These are phyloP conservation scores for Musa itinerans DNA, from an alignment of 176 grass and related monocot species.

Conservation along the genomic window DNA sequence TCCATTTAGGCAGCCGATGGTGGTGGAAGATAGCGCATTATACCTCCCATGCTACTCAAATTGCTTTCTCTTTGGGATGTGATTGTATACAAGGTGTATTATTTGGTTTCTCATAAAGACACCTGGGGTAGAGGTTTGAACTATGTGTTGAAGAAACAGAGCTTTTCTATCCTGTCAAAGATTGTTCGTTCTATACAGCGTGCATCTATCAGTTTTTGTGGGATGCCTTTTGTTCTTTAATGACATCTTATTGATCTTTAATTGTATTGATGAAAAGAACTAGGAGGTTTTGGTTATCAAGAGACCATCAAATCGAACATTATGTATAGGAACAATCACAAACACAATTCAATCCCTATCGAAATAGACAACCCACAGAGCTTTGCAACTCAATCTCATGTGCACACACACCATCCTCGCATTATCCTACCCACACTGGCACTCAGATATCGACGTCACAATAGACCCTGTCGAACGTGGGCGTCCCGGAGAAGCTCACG, in stretches of 20 bases:
- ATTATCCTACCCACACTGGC: background rate
- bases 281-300: too few species aligned
- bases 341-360: background rate
- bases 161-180: too few species aligned
- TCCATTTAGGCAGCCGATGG: conserved; percentile 89
- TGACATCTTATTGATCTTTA: too few species aligned
- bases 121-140: too few species aligned
- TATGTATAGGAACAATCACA: background rate
- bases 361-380: background rate
- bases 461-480: conserved; percentile 46
- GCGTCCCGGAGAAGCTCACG: conserved; percentile 29
- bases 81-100: background rate
- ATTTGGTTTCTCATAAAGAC: background rate
- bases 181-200: too few species aligned
- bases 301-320: too few species aligned
- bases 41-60: conserved; percentile 88
- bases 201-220: too few species aligned
- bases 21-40: conserved; percentile 48
- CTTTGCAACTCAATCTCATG: too few species aligned
- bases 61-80: conserved; percentile 79
- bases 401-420: too few species aligned
- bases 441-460: conserved; percentile 65
- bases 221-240: too few species aligned
- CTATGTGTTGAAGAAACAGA: too few species aligned
- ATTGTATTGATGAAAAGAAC: too few species aligned